Conservation (phyloP, 106 monocot genomes). For the Iris macrosiphon region DNA sequence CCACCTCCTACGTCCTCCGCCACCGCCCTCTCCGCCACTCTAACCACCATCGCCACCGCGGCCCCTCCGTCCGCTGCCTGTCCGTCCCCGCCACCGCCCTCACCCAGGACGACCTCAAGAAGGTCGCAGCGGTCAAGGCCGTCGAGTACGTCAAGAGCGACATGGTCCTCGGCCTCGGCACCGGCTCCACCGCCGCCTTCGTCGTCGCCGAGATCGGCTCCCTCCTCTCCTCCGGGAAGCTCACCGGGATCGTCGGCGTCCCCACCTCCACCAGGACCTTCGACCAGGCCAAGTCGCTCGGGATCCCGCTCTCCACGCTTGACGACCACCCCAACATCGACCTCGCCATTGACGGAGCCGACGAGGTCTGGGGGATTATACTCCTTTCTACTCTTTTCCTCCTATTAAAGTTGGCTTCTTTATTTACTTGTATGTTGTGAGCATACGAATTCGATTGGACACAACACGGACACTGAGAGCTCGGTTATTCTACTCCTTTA, state of each 20-base stretch:
- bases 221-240: constrained; percentile 60
- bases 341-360: constrained; percentile 97
- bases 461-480: too few relatives aligned
- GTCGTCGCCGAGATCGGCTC: constrained; percentile 88
- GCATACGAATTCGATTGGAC: too few relatives aligned
- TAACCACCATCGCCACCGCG: not conserved
- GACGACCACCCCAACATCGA: constrained; percentile 80
- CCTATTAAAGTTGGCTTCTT: not conserved
- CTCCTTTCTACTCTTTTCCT: too few relatives aligned
- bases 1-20: constrained; percentile 6
- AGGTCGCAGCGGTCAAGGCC: constrained; percentile 80
- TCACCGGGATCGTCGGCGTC: constrained; percentile 73
- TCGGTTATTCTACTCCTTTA: too few relatives aligned
- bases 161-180: constrained; percentile 98
- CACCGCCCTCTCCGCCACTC: constrained; percentile 6
- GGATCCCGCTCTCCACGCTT: constrained; percentile 88
- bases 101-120: constrained; percentile 96
- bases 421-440: not conserved
- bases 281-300: constrained; percentile 85
- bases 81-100: constrained; percentile 39
- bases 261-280: constrained; percentile 94
- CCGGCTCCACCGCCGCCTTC: constrained; percentile 96
- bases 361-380: constrained; percentile 55
- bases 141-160: constrained; percentile 87
- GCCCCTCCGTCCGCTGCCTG: constrained; percentile 18